Evolutionary conservation across 805 yeast genomes (phyloP).

Genomic region (Lipomyces mesembrius): DNA sequence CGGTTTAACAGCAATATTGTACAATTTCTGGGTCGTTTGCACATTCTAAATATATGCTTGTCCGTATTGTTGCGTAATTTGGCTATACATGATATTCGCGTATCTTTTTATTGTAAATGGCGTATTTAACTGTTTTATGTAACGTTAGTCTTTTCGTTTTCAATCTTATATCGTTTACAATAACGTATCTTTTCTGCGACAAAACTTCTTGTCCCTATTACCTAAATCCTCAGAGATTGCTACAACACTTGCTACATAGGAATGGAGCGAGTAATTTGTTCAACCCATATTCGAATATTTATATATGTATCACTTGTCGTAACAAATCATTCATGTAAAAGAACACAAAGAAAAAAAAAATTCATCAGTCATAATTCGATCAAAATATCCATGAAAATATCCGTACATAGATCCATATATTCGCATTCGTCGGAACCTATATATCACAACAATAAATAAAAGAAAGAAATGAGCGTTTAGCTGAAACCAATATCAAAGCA

Average conservation of each 20-base stretch:
- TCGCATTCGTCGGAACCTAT: neutral
- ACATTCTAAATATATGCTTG: neutral
- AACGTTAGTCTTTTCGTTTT: neutral
- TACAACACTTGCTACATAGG: neutral
- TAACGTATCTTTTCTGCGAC: too few relatives aligned
- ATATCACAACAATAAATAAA: neutral
- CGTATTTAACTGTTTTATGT: neutral
- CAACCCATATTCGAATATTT: neutral
- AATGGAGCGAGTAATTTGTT: neutral
- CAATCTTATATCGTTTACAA: too few relatives aligned
- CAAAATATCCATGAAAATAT: neutral
- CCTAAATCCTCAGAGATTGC: neutral
- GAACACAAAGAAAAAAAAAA: slow-evolving; percentile 1
- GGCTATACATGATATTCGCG: too few relatives aligned
- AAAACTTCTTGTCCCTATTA: too few relatives aligned
- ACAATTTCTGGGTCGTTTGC: neutral
- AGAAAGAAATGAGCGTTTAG: slow-evolving; percentile 1
- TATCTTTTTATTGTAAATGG: neutral
- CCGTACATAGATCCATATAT: neutral
- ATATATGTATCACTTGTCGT: neutral
- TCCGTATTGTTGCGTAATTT: neutral
- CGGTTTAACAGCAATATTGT: too few relatives aligned
- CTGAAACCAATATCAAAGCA: neutral
- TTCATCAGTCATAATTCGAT: neutral
- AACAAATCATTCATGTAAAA: neutral